phyloP scores from a whole-genome alignment of 176 grass and related monocot genomes.

The Oryza meyeriana region DNA sequence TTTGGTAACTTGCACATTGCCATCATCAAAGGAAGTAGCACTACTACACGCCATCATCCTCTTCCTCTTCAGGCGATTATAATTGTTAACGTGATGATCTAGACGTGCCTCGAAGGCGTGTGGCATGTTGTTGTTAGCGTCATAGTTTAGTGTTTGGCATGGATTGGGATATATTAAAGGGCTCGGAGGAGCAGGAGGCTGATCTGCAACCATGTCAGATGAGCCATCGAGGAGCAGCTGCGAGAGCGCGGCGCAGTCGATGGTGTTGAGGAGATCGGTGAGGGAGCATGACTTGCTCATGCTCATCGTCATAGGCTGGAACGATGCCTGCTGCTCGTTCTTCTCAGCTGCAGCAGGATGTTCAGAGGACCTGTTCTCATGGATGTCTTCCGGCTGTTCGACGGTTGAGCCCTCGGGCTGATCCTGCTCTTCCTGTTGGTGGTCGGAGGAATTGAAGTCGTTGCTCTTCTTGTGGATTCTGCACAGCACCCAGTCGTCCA shows the following conservation, averaged over 20 bases:
- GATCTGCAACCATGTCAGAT: not conserved
- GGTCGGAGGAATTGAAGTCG: not conserved
- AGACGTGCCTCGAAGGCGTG: not conserved
- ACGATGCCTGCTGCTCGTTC: not conserved
- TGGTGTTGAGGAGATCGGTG: slow-evolving; percentile 51
- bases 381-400: slow-evolving; percentile 9
- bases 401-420: slow-evolving; percentile 9
- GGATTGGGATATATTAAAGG: not conserved
- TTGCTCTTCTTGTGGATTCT: slow-evolving; percentile 68
- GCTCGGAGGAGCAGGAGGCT: not conserved
- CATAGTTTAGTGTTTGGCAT: not conserved
- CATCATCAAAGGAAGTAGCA: not conserved
- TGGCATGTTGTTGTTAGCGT: not conserved
- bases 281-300: slow-evolving; percentile 45
- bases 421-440: slow-evolving; percentile 40
- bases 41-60: not conserved
- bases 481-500: slow-evolving; percentile 85
- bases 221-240: slow-evolving; percentile 37
- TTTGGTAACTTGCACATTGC: not conserved
- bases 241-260: slow-evolving; percentile 43
- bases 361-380: not conserved
- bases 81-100: not conserved
- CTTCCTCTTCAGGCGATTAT: slow-evolving; percentile 29
- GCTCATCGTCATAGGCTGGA: not conserved
- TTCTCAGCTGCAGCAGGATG: not conserved